These are phyloP conservation scores for Aquilaria sinensis DNA, from an alignment of 345 rosid species.

Conservation along the genomic window DNA sequence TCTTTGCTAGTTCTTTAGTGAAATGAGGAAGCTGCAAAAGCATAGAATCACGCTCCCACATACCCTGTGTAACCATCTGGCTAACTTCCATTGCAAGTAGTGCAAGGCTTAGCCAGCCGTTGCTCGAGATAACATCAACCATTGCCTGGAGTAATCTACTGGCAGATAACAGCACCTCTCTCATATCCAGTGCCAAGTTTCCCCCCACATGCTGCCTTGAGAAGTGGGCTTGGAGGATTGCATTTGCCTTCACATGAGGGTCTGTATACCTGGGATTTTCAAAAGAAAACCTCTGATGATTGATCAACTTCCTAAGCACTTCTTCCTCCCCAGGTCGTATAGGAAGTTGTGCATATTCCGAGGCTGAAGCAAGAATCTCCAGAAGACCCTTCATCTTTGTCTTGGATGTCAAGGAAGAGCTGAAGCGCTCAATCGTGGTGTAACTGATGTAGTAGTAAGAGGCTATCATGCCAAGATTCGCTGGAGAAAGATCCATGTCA, in stretches of 20 bases:
- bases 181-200: conserved; percentile 70
- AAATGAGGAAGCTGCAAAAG: conserved; percentile 93
- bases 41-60: conserved; percentile 96
- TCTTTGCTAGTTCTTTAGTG: conserved; percentile 73
- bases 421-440: conserved; percentile 89
- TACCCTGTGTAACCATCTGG: conserved; percentile 95
- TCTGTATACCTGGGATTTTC: conserved; percentile 70
- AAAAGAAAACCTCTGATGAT: conserved; percentile 91
- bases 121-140: conserved; percentile 90
- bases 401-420: conserved; percentile 71
- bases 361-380: conserved; percentile 80
- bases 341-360: conserved; percentile 79
- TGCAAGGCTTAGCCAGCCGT: conserved; percentile 87
- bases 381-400: conserved; percentile 94
- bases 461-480: conserved; percentile 86
- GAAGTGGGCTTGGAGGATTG: conserved; percentile 89
- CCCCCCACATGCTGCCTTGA: conserved; percentile 75
- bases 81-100: conserved; percentile 87
- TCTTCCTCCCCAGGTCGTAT: conserved; percentile 90
- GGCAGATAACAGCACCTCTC: conserved; percentile 70
- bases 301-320: conserved; percentile 57
- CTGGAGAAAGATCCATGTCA: conserved; percentile 70
- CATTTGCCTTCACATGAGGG: conserved; percentile 89
- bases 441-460: conserved; percentile 83
- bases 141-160: conserved; percentile 80